Base-by-base conservation (phyloP, 2,329 filamentous ascomycete species). In the Aureobasidium vineae region DNA sequence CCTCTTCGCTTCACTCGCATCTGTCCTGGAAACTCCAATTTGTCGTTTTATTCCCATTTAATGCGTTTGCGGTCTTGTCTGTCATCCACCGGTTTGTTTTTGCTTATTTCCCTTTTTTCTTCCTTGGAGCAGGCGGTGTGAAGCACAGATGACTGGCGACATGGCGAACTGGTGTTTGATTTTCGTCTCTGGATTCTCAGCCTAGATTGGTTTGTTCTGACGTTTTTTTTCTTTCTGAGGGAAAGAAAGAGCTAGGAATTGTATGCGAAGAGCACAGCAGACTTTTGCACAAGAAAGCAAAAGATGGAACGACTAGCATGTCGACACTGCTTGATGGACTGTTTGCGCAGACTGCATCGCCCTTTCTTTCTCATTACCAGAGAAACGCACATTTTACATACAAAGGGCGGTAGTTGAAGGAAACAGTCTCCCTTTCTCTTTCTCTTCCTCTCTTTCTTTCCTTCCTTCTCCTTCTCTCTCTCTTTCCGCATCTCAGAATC, bases 31-130 rank as follows among this genome's bases (percentile, higher is more conserved):
- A 28, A 57, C 33, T 36, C 23, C 36, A 57, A 6, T 13, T 45
- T 45, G 54, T 40, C 16, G 38, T 45, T 43, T 26, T 59, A 45
- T 33, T 49, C 57, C 57, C 43, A 49, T 61, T 49, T 49, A 61
- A 61, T 61, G 10, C 28, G 23, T 36, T 45, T 45, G 54, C 33
- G 54, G 40, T 31, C 31, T 19, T 33, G 33, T 31, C 45, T 45
- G 40, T 33, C n/a, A 59, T 43, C 54, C 40, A 8, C 40, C 31
- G 54, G 54, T 26, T 45, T 23, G 10, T 36, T 36, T 33, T 33
- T 43, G 54, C 54, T 59, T 41, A 41, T 26, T 40, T 28, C 41
- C 49, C 33, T 26, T 52, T 33, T 36, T 49, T 41, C n/a, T 23
- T 49, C 31, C 23, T 38, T 19, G 57, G 57, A 61, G 57, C 57